Percentiles rank a stretch among this genome's conserved stretches.
phyloP scores from a whole-genome alignment of 2,329 filamentous ascomycete species.

The Chaetomium sp. region DNA sequence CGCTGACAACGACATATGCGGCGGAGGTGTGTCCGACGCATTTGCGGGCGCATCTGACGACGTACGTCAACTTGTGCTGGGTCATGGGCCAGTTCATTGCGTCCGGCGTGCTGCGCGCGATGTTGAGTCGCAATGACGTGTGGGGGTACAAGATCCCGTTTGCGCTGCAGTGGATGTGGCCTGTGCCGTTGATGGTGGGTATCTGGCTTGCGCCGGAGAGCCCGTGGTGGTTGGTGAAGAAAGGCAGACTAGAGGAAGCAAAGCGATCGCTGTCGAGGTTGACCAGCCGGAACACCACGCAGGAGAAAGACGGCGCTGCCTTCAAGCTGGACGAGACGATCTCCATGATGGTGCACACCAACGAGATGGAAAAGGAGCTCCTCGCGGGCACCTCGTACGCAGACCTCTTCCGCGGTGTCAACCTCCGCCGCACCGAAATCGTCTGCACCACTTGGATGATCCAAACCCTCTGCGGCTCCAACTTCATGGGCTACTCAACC shows the following conservation, averaged over 20 bases:
- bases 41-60: constrained; percentile 46
- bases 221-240: constrained; percentile 40
- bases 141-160: constrained; percentile 31
- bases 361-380: constrained; percentile 5
- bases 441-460: constrained; percentile 44
- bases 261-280: constrained; percentile 2
- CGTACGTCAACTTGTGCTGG: constrained; percentile 52
- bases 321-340: constrained; percentile 26
- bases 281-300: background rate
- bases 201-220: constrained; percentile 15
- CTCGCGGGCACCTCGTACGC: constrained; percentile 38
- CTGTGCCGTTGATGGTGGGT: constrained; percentile 9
- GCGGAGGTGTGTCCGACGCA: constrained; percentile 45
- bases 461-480: constrained; percentile 42
- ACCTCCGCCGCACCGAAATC: constrained; percentile 49
- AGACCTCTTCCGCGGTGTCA: constrained; percentile 47
- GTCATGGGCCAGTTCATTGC: constrained; percentile 47
- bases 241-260: constrained; percentile 5
- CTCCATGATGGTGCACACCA: constrained; percentile 48
- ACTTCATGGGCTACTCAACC: constrained; percentile 39
- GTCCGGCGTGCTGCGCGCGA: constrained; percentile 34
- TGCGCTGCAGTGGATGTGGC: constrained; percentile 21
- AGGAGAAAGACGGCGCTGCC: background rate
- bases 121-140: constrained; percentile 29
- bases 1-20: constrained; percentile 46